These are phyloP conservation scores for Neurospora pannonica DNA, from an alignment of 495 filamentous ascomycete genomes.

Conservation along the genomic window DNA sequence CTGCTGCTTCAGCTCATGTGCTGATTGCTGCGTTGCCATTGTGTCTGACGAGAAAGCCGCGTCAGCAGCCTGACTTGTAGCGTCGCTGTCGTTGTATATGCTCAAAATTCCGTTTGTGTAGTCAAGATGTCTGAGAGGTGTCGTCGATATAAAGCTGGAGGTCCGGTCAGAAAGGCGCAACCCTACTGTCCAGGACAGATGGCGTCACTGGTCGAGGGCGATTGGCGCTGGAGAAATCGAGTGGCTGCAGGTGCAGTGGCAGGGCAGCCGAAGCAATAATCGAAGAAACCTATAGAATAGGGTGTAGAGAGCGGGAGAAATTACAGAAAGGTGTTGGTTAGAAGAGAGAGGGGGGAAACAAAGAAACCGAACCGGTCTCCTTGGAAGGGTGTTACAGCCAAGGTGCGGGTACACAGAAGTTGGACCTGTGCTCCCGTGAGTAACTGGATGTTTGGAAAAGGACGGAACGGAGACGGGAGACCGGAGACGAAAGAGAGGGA, in stretches of 20 bases:
- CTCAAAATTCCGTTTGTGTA: background rate
- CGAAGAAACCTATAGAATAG: background rate
- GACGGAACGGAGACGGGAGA: background rate
- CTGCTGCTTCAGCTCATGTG: constrained; percentile 64
- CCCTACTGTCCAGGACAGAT: background rate
- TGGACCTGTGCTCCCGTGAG: background rate
- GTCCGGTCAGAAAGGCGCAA: background rate
- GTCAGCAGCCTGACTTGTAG: constrained; percentile 7
- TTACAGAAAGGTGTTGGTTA: background rate
- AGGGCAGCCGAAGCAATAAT: constrained; percentile 1
- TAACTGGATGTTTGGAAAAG: background rate
- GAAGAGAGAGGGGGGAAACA: constrained; percentile 1
- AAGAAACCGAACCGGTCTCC: background rate
- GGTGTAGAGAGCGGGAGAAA: background rate
- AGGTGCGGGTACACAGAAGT: constrained; percentile 11
- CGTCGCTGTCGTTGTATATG: background rate
- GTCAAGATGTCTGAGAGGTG: background rate
- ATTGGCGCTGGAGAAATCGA: constrained; percentile 4
- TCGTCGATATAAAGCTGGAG: background rate
- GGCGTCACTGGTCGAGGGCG: background rate
- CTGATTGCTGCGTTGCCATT: constrained; percentile 32
- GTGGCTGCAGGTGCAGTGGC: background rate
- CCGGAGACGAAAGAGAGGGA: constrained; percentile 1
- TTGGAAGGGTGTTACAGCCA: background rate
- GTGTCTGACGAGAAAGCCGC: constrained; percentile 7